Evolutionary conservation across 2,329 filamentous ascomycete species (phyloP).

Genomic region (Pseudomassariella vexata): DNA sequence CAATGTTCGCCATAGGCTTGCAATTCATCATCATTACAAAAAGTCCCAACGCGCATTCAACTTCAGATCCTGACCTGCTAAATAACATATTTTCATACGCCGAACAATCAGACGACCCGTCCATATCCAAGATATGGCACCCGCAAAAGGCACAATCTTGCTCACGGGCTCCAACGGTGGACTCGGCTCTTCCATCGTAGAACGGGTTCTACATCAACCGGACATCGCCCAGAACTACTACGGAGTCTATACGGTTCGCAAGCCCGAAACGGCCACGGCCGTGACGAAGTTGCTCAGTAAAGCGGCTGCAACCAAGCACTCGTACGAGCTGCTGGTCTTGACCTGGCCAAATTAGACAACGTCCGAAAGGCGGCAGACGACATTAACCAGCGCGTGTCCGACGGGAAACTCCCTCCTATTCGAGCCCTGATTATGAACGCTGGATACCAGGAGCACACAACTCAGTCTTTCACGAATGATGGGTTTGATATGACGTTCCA

Average conservation of each 20-base stretch:
- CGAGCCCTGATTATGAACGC: conserved; percentile 20
- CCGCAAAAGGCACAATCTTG: conserved; percentile 22
- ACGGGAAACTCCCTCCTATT: conserved; percentile 18
- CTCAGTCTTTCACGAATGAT: conserved; percentile 23
- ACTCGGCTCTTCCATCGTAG: conserved; percentile 28
- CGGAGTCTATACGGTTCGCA: conserved; percentile 31
- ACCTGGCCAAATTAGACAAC: conserved; percentile 12
- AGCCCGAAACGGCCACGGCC: conserved; percentile 20
- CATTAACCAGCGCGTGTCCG: conserved; percentile 14
- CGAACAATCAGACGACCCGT: too few species aligned
- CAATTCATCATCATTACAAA: too few species aligned
- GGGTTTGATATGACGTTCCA: conserved; percentile 27
- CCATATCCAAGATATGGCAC: too few species aligned
- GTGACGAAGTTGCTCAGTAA: conserved; percentile 18
- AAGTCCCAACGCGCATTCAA: too few species aligned
- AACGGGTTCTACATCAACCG: conserved; percentile 19
- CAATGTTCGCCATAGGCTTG: too few species aligned
- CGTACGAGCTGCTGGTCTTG: conserved; percentile 25
- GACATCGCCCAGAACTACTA: conserved; percentile 25
- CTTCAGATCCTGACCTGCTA: too few species aligned
- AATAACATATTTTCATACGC: too few species aligned
- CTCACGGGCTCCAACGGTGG: conserved; percentile 34
- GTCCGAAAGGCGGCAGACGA: conserved; percentile 11
- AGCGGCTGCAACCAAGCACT: conserved; percentile 15
- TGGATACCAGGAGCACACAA: conserved; percentile 17